These are phyloP conservation scores for Melastoma candidum DNA, from an alignment of 441 rosid genomes.

Conservation along the genomic window DNA sequence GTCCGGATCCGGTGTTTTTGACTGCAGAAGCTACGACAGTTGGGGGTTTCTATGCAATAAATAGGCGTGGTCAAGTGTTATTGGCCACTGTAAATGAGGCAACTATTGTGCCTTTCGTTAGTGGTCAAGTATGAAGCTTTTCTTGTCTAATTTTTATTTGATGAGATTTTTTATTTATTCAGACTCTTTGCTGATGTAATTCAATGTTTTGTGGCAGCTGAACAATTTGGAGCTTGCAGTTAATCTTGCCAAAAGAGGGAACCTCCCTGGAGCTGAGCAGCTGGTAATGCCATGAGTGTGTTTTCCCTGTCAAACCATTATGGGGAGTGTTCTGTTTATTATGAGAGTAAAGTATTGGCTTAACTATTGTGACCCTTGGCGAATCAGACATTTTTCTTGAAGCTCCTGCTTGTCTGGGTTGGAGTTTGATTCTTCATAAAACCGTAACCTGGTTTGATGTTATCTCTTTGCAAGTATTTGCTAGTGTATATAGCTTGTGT, in stretches of 20 bases:
- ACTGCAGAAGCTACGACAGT: slow-evolving; percentile 82
- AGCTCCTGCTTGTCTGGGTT: no score
- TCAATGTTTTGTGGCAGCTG: slow-evolving; percentile 39
- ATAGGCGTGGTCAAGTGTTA: slow-evolving; percentile 97
- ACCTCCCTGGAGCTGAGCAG: slow-evolving; percentile 97
- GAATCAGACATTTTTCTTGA: no score
- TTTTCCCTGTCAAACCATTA: background rate
- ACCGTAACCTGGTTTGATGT: no score
- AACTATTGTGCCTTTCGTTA: slow-evolving; percentile 89
- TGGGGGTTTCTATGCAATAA: slow-evolving; percentile 96
- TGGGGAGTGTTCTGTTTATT: background rate
- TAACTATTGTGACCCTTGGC: no score
- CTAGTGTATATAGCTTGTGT: no score
- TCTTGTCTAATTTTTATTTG: background rate
- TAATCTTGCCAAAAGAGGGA: slow-evolving; percentile 96
- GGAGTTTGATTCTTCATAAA: no score
- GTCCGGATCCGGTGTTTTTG: slow-evolving; percentile 99
- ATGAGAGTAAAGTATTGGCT: no score
- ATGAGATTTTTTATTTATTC: background rate
- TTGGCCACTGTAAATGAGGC: slow-evolving; percentile 94
- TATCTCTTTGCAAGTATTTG: no score
- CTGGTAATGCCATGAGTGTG: slow-evolving; percentile 34
- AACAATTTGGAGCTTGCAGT: slow-evolving; percentile 97
- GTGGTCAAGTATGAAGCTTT: slow-evolving; percentile 60
- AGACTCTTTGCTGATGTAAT: background rate